These are phyloP conservation scores for Coemansia sp. DNA, from an alignment of 192 early-diverging fungal genomes.

Conservation along the genomic window DNA sequence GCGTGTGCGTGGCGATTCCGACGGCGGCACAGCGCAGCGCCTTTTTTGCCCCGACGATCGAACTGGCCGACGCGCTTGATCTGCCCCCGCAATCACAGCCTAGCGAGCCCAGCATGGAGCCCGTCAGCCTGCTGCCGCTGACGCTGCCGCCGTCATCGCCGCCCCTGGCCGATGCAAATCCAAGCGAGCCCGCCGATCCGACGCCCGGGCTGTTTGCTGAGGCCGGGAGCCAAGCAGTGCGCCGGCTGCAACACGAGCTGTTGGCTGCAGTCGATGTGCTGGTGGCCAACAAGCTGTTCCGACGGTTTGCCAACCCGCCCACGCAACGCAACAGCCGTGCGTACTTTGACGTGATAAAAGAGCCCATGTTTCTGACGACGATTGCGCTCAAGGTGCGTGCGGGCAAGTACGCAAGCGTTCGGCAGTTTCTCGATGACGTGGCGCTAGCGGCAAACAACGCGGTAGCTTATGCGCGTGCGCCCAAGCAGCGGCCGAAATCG, in stretches of 20 bases:
- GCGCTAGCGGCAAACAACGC: slow-evolving; percentile 30
- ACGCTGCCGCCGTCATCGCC: not conserved
- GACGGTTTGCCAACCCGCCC: slow-evolving; percentile 42
- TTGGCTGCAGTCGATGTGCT: slow-evolving; percentile 6
- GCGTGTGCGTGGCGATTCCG: slow-evolving; percentile 4
- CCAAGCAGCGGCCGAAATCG: not conserved
- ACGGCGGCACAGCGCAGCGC: slow-evolving; percentile 1
- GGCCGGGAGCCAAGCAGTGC: not conserved
- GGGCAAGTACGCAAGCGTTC: slow-evolving; percentile 27
- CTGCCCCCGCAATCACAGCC: not conserved
- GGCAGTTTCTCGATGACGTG: slow-evolving; percentile 47
- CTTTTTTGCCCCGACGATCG: slow-evolving; percentile 20
- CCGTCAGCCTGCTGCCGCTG: not conserved
- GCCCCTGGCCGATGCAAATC: not conserved
- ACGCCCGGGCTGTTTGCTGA: not conserved
- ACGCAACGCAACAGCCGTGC: slow-evolving; percentile 44
- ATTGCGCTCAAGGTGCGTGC: slow-evolving; percentile 45
- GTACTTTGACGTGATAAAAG: slow-evolving; percentile 45
- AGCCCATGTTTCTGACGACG: slow-evolving; percentile 55
- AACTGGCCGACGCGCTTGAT: slow-evolving; percentile 22
- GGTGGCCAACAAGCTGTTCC: slow-evolving; percentile 3
- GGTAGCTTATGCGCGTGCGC: slow-evolving; percentile 4
- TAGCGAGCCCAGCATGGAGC: not conserved
- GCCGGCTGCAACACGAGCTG: not conserved
- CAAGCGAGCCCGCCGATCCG: not conserved